phyloP scores from a whole-genome alignment of 2,329 filamentous ascomycete genomes.

The Epichloe elymi region DNA sequence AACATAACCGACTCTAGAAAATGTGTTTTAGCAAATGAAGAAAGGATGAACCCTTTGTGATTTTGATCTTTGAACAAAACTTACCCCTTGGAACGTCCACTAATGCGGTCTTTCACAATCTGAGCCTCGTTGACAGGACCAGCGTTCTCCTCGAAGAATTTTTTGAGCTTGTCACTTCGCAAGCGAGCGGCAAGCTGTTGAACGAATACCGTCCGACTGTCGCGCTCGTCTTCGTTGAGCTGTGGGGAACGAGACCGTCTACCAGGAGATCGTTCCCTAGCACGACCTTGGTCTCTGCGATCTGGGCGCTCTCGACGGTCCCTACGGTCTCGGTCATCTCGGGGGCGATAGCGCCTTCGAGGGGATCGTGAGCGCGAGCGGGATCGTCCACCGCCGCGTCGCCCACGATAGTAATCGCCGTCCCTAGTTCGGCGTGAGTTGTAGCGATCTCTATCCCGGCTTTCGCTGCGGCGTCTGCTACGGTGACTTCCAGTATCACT shows the following conservation, averaged over 20 bases:
- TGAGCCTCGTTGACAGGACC: slow-evolving; percentile 93
- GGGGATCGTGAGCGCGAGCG: slow-evolving; percentile 64
- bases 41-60: no score
- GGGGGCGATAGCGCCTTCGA: slow-evolving; percentile 42
- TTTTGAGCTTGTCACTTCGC: slow-evolving; percentile 85
- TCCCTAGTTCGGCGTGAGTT: slow-evolving; percentile 61
- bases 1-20: slow-evolving; percentile 87
- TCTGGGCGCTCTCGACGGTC: slow-evolving; percentile 38
- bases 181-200: slow-evolving; percentile 93
- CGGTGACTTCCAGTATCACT: slow-evolving; percentile 71
- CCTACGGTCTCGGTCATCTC: slow-evolving; percentile 36
- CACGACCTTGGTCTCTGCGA: slow-evolving; percentile 38
- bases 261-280: slow-evolving; percentile 34
- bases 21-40: no score
- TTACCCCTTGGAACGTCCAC: slow-evolving; percentile 93
- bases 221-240: slow-evolving; percentile 87
- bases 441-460: slow-evolving; percentile 62
- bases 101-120: slow-evolving; percentile 96
- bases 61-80: slow-evolving; percentile 17
- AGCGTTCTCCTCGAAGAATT: slow-evolving; percentile 92
- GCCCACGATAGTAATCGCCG: slow-evolving; percentile 54
- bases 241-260: slow-evolving; percentile 47
- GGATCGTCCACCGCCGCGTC: slow-evolving; percentile 33
- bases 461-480: slow-evolving; percentile 69
- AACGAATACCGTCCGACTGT: slow-evolving; percentile 93